phyloP scores from a whole-genome alignment of 2,329 filamentous ascomycete genomes.

The Talaromyces sp. region DNA sequence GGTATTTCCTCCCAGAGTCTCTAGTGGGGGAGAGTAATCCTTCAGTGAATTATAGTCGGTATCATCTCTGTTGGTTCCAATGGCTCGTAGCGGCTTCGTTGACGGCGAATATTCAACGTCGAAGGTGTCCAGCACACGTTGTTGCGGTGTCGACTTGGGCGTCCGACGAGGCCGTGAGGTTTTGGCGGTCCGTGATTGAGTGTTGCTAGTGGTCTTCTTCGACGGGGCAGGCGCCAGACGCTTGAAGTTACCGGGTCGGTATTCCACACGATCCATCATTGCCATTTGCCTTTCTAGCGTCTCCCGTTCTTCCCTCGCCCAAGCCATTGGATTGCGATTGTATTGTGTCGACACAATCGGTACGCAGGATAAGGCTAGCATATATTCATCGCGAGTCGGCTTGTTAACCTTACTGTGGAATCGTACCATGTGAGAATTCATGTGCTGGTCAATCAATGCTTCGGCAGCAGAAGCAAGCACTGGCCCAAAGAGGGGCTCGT shows the following conservation, averaged over 20 bases:
- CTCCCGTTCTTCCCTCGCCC: conserved; percentile 39
- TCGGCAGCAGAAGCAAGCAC: conserved; percentile 31
- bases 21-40: conserved; percentile 66
- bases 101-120: conserved; percentile 29
- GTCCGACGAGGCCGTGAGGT: conserved; percentile 34
- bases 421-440: conserved; percentile 38
- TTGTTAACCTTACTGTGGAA: conserved; percentile 39
- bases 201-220: conserved; percentile 22
- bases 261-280: conserved; percentile 35
- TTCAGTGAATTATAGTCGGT: conserved; percentile 69
- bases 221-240: conserved; percentile 37
- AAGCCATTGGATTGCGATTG: conserved; percentile 42
- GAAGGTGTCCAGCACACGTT: conserved; percentile 36
- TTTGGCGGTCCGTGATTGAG: conserved; percentile 27
- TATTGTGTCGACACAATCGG: conserved; percentile 39
- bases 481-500: conserved; percentile 40
- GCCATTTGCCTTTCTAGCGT: conserved; percentile 38
- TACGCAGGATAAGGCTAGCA: conserved; percentile 40
- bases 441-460: conserved; percentile 39
- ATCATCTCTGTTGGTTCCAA: conserved; percentile 67
- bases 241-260: conserved; percentile 32
- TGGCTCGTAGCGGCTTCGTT: conserved; percentile 40
- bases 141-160: conserved; percentile 38
- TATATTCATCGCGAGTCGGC: conserved; percentile 42
- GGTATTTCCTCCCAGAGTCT: conserved; percentile 59